phyloP scores from a whole-genome alignment of 805 yeast species.

The Metschnikowia anglica region DNA sequence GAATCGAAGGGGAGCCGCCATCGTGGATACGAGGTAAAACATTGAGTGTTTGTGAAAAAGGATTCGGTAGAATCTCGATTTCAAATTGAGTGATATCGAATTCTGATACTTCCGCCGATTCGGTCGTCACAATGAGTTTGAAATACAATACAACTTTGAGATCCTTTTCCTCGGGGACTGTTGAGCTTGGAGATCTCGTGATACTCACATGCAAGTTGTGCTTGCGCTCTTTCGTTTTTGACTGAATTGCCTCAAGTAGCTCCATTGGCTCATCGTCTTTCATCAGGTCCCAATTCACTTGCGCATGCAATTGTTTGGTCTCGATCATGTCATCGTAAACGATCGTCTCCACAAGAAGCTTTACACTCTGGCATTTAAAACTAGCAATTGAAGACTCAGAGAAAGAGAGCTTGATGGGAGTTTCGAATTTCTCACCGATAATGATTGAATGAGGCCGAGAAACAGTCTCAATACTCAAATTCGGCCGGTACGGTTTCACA shows the following conservation, averaged over 20 bases:
- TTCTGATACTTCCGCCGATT: conserved; percentile 20
- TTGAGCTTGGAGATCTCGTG: conserved; percentile 23
- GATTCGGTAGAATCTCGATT: conserved; percentile 27
- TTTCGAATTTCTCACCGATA: conserved; percentile 32
- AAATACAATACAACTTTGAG: conserved; percentile 24
- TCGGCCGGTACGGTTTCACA: conserved; percentile 28
- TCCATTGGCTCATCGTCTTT: conserved; percentile 43
- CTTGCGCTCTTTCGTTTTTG: conserved; percentile 6
- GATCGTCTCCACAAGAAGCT: conserved; percentile 24
- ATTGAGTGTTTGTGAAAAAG: conserved; percentile 24
- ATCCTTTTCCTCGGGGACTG: conserved; percentile 8
- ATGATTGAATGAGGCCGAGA: conserved; percentile 19
- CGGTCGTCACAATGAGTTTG: conserved; percentile 26
- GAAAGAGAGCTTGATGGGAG: conserved; percentile 25
- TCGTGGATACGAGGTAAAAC: conserved; percentile 32
- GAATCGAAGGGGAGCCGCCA: conserved; percentile 29
- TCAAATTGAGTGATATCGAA: conserved; percentile 26
- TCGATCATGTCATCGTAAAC: conserved; percentile 18
- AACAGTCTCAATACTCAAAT: conserved; percentile 17
- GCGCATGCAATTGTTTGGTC: conserved; percentile 21
- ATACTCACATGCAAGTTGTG: conserved; percentile 26
- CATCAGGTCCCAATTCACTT: conserved; percentile 33
- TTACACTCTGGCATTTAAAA: conserved; percentile 22
- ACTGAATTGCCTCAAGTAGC: conserved; percentile 19
- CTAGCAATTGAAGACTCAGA: conserved; percentile 15